A percentile compares a stretch with the other conserved stretches of the same genome.
phyloP scores from a whole-genome alignment of 352 stramenopile species.

The Pythium grandisporangium region DNA sequence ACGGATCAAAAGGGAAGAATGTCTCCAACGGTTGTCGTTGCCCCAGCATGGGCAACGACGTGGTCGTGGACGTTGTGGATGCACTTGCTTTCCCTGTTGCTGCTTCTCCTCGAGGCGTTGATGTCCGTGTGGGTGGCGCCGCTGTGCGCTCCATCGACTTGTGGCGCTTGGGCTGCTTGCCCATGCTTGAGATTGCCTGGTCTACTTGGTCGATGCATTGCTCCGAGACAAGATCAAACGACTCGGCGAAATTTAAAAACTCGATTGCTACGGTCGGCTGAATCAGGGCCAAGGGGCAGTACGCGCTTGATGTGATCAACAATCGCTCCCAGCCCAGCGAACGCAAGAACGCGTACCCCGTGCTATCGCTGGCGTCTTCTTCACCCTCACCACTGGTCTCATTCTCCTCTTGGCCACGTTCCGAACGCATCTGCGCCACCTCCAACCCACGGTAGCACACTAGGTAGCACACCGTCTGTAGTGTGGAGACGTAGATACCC shows the following conservation, averaged over 20 bases:
- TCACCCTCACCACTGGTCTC: too few species aligned
- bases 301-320: constrained; percentile 39
- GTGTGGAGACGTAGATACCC: constrained; percentile 67
- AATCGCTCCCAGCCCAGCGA: constrained; percentile 76
- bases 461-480: constrained; percentile 97
- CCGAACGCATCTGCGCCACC: too few species aligned
- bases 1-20: constrained; percentile 98
- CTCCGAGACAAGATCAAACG: constrained; percentile 66
- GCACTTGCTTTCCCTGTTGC: too few species aligned
- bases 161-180: constrained; percentile 15
- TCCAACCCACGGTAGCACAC: constrained; percentile 94
- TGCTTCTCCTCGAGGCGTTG: too few species aligned
- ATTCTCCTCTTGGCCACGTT: too few species aligned
- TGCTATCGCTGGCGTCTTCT: constrained; percentile 42
- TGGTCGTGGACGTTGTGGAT: constrained; percentile 11
- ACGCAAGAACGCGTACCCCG: constrained; percentile 73
- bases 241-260: constrained; percentile 76
- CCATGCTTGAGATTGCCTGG: constrained; percentile 47
- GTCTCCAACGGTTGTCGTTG: constrained; percentile 62
- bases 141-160: constrained; percentile 69
- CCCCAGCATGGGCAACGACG: constrained; percentile 21
- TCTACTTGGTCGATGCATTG: constrained; percentile 69
- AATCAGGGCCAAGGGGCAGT: constrained; percentile 68
- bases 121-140: constrained; percentile 24
- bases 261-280: constrained; percentile 74